Conservation (phyloP, 768 basidiomycete genomes). For the Tylopilus sp. region DNA sequence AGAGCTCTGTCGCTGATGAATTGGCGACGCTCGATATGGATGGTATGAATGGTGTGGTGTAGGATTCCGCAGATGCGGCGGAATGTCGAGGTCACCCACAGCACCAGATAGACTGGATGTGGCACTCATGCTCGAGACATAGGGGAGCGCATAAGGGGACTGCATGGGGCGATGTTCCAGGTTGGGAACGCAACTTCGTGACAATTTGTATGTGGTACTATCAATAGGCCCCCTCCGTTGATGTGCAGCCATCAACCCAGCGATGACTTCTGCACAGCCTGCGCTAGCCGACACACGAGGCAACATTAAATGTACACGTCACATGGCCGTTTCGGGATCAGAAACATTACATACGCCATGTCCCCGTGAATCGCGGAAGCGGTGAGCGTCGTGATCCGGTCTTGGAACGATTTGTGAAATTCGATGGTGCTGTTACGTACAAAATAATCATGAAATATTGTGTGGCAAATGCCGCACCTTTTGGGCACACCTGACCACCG, state of each 20-base stretch:
- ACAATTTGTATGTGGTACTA: conserved; percentile 27
- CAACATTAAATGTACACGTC: conserved; percentile 28
- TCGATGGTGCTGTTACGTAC: conserved; percentile 19
- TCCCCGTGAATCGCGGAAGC: conserved; percentile 24
- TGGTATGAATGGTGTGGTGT: conserved; percentile 27
- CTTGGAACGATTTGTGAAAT: conserved; percentile 22
- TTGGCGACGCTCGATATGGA: conserved; percentile 21
- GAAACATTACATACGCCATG: conserved; percentile 25
- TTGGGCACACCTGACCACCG: conserved; percentile 14
- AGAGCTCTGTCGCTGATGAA: conserved; percentile 25
- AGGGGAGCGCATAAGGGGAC: conserved; percentile 31
- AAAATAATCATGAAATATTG: conserved; percentile 16
- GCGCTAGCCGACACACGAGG: conserved; percentile 28
- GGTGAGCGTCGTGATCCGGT: conserved; percentile 21
- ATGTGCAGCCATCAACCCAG: conserved; percentile 26
- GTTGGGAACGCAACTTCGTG: conserved; percentile 31
- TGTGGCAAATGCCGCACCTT: conserved; percentile 11
- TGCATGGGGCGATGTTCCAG: conserved; percentile 36
- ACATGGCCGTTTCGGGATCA: conserved; percentile 29
- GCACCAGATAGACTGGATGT: conserved; percentile 57
- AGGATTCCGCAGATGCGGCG: conserved; percentile 31
- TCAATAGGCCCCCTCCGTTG: conserved; percentile 23
- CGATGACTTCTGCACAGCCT: conserved; percentile 28
- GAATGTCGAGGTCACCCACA: conserved; percentile 51
- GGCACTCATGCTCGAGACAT: conserved; percentile 43